A percentile compares a stretch with the other conserved stretches of the same genome.
Evolutionary conservation across 164 flowering plant species (phyloP).

Genomic region (Dillenia suffruticosa): DNA sequence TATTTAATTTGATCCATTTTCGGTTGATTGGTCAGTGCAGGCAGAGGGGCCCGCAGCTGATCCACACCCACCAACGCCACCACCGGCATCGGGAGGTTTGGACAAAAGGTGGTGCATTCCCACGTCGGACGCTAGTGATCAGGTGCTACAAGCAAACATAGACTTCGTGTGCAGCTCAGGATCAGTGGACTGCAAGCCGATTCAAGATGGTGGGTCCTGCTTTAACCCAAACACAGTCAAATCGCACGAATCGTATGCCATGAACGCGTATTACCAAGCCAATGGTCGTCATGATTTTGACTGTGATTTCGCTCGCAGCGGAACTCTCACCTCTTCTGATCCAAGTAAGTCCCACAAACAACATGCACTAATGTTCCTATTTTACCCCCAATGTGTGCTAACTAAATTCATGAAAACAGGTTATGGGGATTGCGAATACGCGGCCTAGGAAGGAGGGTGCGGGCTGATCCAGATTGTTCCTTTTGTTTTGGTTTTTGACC

Average conservation of each 20-base stretch:
- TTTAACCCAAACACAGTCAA: slow-evolving; percentile 51
- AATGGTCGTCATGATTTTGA: slow-evolving; percentile 49
- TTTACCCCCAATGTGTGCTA: too few species aligned
- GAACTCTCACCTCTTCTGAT: slow-evolving; percentile 35
- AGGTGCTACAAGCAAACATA: slow-evolving; percentile 60
- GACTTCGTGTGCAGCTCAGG: slow-evolving; percentile 69
- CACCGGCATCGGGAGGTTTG: slow-evolving; percentile 12
- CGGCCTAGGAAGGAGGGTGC: too few species aligned
- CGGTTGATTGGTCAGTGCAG: slow-evolving; percentile 1
- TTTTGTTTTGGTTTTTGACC: too few species aligned
- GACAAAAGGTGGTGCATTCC: slow-evolving; percentile 72
- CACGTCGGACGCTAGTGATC: slow-evolving; percentile 33
- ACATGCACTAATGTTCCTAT: too few species aligned
- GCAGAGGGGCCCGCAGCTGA: slow-evolving; percentile 12
- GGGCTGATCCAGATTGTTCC: too few species aligned
- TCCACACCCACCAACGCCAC: slow-evolving; percentile 6
- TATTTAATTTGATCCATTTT: not conserved
- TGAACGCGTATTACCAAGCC: slow-evolving; percentile 73
- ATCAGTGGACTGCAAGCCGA: slow-evolving; percentile 55
- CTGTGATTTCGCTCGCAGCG: slow-evolving; percentile 68
- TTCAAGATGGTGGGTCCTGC: slow-evolving; percentile 74
- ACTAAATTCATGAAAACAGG: too few species aligned
- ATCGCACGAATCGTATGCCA: slow-evolving; percentile 72
- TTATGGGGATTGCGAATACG: too few species aligned
- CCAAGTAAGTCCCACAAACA: slow-evolving; percentile 51